These are phyloP conservation scores for Cantharellus cinnabarinus DNA, from an alignment of 768 basidiomycete genomes.

Conservation along the genomic window DNA sequence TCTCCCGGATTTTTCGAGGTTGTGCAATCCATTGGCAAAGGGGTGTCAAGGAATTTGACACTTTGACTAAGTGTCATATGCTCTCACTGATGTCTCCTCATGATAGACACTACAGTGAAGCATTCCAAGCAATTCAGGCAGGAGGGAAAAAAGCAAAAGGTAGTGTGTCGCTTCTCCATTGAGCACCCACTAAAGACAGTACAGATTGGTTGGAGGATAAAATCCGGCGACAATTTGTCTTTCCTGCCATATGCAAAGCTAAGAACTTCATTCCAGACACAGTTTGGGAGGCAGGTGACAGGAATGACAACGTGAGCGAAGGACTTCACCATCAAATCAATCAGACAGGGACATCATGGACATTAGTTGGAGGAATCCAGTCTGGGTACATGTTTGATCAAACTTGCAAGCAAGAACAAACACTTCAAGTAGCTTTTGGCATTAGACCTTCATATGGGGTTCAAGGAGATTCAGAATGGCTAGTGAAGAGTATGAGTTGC, in stretches of 20 bases:
- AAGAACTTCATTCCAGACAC: background rate
- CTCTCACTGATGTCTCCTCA: background rate
- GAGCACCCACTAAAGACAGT: background rate
- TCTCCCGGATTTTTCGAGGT: background rate
- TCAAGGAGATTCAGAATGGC: background rate
- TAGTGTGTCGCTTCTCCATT: background rate
- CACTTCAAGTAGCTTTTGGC: background rate
- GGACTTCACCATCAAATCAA: background rate
- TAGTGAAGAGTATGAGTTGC: background rate
- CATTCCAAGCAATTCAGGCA: background rate
- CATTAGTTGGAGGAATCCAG: background rate
- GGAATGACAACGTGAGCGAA: background rate
- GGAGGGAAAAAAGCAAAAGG: background rate
- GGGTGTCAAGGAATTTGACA: background rate
- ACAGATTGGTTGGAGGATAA: background rate
- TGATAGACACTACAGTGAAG: background rate
- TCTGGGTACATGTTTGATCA: background rate
- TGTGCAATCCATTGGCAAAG: background rate
- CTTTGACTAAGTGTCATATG: background rate
- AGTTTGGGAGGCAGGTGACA: background rate
- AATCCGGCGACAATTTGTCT: background rate
- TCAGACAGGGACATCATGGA: background rate
- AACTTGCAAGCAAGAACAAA: background rate
- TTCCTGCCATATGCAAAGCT: background rate
- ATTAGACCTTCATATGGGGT: background rate